These are phyloP conservation scores for Taiozyma onychis DNA, from an alignment of 1,139 yeast species.

Conservation along the genomic window DNA sequence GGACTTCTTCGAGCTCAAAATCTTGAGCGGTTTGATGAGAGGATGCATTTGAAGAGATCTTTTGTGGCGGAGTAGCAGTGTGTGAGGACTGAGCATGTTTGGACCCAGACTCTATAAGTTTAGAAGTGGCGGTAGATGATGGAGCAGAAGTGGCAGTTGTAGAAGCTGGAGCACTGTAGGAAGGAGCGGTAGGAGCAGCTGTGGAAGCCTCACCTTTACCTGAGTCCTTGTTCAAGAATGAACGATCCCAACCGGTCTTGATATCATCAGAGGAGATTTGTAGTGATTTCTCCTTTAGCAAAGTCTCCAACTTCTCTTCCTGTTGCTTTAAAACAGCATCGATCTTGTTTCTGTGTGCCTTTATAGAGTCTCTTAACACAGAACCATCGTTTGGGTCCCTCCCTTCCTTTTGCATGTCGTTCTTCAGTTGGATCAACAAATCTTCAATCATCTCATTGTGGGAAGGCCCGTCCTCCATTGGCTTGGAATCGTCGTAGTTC, in stretches of 20 bases:
- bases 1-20: constrained; percentile 40
- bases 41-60: not conserved
- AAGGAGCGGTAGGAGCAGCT: constrained; percentile 5
- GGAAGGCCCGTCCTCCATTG: constrained; percentile 66
- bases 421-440: constrained; percentile 63
- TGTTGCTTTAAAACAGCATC: constrained; percentile 58
- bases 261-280: constrained; percentile 89
- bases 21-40: constrained; percentile 5
- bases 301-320: constrained; percentile 53
- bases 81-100: not conserved
- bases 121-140: constrained; percentile 1
- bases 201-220: constrained; percentile 1
- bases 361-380: constrained; percentile 37
- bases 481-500: constrained; percentile 57
- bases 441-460: constrained; percentile 94
- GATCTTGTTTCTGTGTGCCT: constrained; percentile 64
- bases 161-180: constrained; percentile 5
- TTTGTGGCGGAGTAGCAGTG: not conserved
- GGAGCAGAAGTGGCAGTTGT: constrained; percentile 6
- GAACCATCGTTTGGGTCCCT: constrained; percentile 37
- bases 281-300: constrained; percentile 63
- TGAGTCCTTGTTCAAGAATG: constrained; percentile 60
- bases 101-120: not conserved
- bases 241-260: constrained; percentile 89
- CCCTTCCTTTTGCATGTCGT: constrained; percentile 50